Evolutionary conservation across 2,329 filamentous ascomycete species (phyloP).

Genomic region (Exophiala mesophila): DNA sequence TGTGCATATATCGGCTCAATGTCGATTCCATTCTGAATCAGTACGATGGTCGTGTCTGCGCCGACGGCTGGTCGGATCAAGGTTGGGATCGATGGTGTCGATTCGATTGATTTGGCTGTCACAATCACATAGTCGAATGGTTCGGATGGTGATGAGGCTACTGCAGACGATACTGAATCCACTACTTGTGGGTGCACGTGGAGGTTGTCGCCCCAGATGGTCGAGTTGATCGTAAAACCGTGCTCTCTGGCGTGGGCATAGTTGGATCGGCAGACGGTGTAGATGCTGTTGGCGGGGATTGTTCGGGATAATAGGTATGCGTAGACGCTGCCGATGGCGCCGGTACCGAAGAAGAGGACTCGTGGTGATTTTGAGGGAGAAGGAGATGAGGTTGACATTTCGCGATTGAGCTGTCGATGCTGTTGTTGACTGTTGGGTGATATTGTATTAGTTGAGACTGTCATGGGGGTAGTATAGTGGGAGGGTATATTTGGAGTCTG

Average conservation of each 20-base stretch:
- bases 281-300: slow-evolving; percentile 25
- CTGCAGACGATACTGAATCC: slow-evolving; percentile 23
- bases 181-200: slow-evolving; percentile 26
- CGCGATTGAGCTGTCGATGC: too few species aligned
- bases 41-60: slow-evolving; percentile 48
- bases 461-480: too few species aligned
- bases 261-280: slow-evolving; percentile 33
- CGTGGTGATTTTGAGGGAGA: slow-evolving; percentile 12
- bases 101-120: slow-evolving; percentile 44
- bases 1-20: slow-evolving; percentile 53
- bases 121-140: slow-evolving; percentile 47
- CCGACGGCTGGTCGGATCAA: slow-evolving; percentile 39
- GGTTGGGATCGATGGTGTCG: slow-evolving; percentile 31
- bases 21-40: slow-evolving; percentile 59
- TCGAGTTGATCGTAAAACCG: slow-evolving; percentile 30
- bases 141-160: slow-evolving; percentile 6
- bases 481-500: too few species aligned
- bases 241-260: slow-evolving; percentile 26
- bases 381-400: neutral
- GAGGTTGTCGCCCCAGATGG: slow-evolving; percentile 25
- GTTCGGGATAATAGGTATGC: slow-evolving; percentile 29
- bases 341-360: slow-evolving; percentile 33
- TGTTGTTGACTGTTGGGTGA: too few species aligned
- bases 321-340: slow-evolving; percentile 32
- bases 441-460: too few species aligned